Evolutionary conservation across 495 filamentous ascomycete species (phyloP).

Genomic region (Trichocladium antarcticum): DNA sequence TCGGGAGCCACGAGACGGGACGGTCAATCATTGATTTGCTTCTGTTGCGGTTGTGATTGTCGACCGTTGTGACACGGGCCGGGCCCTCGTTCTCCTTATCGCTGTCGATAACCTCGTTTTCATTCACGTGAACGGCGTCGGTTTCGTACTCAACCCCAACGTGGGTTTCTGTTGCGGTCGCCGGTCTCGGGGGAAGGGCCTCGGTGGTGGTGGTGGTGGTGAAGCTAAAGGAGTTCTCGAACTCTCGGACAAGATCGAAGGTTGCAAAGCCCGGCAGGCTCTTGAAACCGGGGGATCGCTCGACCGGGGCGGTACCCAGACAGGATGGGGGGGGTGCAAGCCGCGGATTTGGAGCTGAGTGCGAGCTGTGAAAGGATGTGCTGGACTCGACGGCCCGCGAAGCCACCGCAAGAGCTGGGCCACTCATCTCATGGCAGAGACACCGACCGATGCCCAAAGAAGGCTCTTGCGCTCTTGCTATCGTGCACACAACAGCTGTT

Average conservation of each 20-base stretch:
- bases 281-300: conserved; percentile 21
- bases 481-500: background rate
- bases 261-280: conserved; percentile 26
- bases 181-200: background rate
- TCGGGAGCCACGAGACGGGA: conserved; percentile 36
- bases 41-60: conserved; percentile 24
- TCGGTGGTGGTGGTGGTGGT: conserved; percentile 15
- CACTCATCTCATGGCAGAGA: conserved; percentile 38
- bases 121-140: conserved; percentile 10
- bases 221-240: conserved; percentile 30
- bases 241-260: conserved; percentile 33
- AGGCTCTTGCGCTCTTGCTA: conserved; percentile 6
- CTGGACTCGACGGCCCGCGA: conserved; percentile 31
- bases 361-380: conserved; percentile 27
- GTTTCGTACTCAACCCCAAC: background rate
- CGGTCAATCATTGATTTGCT: conserved; percentile 33
- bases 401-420: conserved; percentile 32
- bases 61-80: conserved; percentile 9
- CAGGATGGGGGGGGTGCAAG: conserved; percentile 8
- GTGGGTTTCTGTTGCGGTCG: conserved; percentile 2
- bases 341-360: conserved; percentile 27
- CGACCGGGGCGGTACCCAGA: conserved; percentile 8
- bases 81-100: background rate
- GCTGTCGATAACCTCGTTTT: background rate
- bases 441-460: conserved; percentile 1